Percentiles rank a stretch among this genome's conserved stretches.
phyloP scores from a whole-genome alignment of 1,284 basidiomycete species.

The Caloboletus firmus region DNA sequence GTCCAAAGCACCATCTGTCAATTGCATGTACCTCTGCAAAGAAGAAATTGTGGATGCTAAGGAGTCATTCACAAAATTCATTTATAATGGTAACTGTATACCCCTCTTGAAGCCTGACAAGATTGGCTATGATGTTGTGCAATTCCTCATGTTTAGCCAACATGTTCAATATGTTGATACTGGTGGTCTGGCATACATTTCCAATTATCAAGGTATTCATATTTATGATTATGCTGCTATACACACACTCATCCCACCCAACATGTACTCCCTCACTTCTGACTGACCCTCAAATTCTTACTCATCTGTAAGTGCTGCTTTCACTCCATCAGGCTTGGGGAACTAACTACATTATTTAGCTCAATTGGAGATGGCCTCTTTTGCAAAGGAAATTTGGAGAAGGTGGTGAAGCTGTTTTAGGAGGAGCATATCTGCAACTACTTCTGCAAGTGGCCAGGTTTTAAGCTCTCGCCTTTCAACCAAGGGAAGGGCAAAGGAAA shows the following conservation, averaged over 20 bases:
- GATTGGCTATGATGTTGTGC: background rate
- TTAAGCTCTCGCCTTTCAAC: background rate
- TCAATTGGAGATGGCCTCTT: background rate
- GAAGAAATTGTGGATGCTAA: background rate
- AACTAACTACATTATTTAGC: too few relatives aligned
- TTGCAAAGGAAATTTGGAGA: constrained; percentile 4
- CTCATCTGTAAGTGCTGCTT: too few relatives aligned
- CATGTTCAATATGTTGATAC: too few relatives aligned
- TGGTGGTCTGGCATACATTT: too few relatives aligned
- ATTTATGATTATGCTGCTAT: too few relatives aligned
- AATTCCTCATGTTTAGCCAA: background rate
- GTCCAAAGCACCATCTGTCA: background rate
- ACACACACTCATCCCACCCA: too few relatives aligned
- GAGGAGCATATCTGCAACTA: constrained; percentile 4
- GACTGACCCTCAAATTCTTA: too few relatives aligned
- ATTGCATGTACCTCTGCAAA: background rate
- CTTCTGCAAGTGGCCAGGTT: constrained; percentile 7
- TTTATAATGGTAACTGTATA: background rate
- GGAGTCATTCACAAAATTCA: background rate
- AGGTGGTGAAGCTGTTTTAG: background rate
- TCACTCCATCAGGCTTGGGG: too few relatives aligned
- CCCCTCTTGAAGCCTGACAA: background rate
- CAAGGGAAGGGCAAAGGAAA: too few relatives aligned
- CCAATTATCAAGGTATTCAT: too few relatives aligned
- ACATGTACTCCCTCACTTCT: too few relatives aligned